These are phyloP conservation scores for Lyophyllum atratum DNA, from an alignment of 768 basidiomycete species.

Conservation along the genomic window DNA sequence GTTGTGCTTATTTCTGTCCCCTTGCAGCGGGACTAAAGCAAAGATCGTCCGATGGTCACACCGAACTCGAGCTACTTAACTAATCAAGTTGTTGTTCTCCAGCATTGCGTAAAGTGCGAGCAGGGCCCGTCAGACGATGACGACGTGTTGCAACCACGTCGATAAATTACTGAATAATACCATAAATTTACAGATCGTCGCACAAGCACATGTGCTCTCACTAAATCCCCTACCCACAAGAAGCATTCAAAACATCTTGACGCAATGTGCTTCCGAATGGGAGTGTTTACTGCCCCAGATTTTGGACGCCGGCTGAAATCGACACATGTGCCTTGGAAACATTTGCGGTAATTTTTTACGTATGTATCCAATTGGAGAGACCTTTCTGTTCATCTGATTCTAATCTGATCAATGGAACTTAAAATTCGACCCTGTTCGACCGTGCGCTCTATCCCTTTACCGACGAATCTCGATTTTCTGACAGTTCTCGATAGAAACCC, in stretches of 20 bases:
- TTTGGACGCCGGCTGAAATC: constrained; percentile 2
- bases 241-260: not conserved
- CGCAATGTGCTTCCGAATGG: not conserved
- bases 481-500: constrained; percentile 5
- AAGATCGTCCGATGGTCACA: not conserved
- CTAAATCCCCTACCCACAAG: not conserved
- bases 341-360: constrained; percentile 3
- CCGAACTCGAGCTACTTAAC: not conserved
- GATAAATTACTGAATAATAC: not conserved
- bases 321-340: not conserved
- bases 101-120: not conserved
- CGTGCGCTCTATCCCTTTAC: not conserved
- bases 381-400: constrained; percentile 17
- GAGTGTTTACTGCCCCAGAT: not conserved
- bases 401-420: constrained; percentile 4
- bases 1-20: not conserved
- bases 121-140: not conserved
- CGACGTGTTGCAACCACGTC: not conserved
- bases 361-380: constrained; percentile 6
- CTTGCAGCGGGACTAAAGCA: too few relatives aligned
- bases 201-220: not conserved
- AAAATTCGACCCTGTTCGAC: not conserved
- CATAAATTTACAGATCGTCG: not conserved
- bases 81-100: not conserved
- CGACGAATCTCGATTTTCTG: constrained; percentile 12